Evolutionary conservation across 2,329 filamentous ascomycete genomes (phyloP).

Genomic region (Myotisia sp.): DNA sequence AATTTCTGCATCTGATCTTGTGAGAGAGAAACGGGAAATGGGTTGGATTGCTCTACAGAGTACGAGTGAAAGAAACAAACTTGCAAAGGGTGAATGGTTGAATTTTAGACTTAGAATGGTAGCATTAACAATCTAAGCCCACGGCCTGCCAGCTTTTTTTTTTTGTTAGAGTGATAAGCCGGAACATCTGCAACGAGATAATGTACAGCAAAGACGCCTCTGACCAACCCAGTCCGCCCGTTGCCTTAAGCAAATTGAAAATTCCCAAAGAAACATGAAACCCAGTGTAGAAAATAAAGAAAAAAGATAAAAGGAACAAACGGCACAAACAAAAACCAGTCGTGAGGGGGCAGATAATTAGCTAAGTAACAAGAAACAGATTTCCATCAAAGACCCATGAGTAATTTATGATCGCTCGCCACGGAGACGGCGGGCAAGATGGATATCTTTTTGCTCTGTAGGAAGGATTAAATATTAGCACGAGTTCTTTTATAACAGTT

Average conservation of each 20-base stretch:
- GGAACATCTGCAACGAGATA: constrained; percentile 6
- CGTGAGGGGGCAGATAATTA: constrained; percentile 26
- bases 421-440: constrained; percentile 86
- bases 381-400: constrained; percentile 18
- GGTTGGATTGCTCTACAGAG: no score
- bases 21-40: no score
- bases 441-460: constrained; percentile 68
- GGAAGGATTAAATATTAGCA: constrained; percentile 27
- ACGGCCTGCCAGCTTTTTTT: neutral
- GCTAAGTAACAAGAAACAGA: constrained; percentile 17
- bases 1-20: no score
- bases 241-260: constrained; percentile 7
- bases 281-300: constrained; percentile 8
- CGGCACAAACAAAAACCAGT: constrained; percentile 29
- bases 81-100: no score
- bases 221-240: constrained; percentile 10
- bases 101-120: no score
- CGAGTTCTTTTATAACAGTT: neutral
- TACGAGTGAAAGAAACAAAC: no score
- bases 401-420: constrained; percentile 67
- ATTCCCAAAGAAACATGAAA: constrained; percentile 3
- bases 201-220: constrained; percentile 13
- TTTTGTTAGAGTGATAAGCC: constrained; percentile 1
- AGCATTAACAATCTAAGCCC: neutral
- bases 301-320: constrained; percentile 26